A percentile compares a stretch with the other conserved stretches of the same genome.
phyloP scores from a whole-genome alignment of 805 yeast species.

The Naumovozyma dairenensis region DNA sequence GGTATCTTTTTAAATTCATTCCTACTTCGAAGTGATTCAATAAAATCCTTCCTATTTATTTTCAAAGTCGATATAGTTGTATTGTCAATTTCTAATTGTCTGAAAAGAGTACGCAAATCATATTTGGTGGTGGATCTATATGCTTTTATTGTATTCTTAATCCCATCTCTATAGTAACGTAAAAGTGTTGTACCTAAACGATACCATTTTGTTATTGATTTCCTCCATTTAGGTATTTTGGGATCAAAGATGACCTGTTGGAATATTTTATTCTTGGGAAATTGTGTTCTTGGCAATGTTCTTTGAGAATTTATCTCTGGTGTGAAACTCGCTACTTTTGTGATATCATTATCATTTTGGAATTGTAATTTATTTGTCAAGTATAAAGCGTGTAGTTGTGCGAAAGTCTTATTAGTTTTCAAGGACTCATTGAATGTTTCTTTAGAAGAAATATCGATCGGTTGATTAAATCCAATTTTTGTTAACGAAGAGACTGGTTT shows the following conservation, averaged over 20 bases:
- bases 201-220: constrained; percentile 29
- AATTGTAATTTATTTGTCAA: constrained; percentile 1
- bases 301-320: constrained; percentile 20
- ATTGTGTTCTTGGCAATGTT: constrained; percentile 26
- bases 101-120: constrained; percentile 4
- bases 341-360: background rate
- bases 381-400: constrained; percentile 2
- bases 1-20: constrained; percentile 43
- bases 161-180: constrained; percentile 48
- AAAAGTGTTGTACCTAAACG: constrained; percentile 38
- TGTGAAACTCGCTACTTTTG: background rate
- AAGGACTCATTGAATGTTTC: constrained; percentile 6
- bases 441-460: constrained; percentile 3
- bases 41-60: constrained; percentile 38
- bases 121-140: constrained; percentile 19
- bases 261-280: constrained; percentile 23
- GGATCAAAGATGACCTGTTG: constrained; percentile 21
- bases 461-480: background rate
- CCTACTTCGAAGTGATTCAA: constrained; percentile 34
- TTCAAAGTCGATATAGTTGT: constrained; percentile 1
- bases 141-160: constrained; percentile 45
- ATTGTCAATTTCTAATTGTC: constrained; percentile 25
- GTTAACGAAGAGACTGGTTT: background rate
- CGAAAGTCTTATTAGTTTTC: constrained; percentile 5
- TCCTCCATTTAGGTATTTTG: constrained; percentile 18